Percentiles rank a stretch among this genome's conserved stretches.
Evolutionary conservation across 352 stramenopile genomes (phyloP).

Genomic region (Blastocystis sp.): DNA sequence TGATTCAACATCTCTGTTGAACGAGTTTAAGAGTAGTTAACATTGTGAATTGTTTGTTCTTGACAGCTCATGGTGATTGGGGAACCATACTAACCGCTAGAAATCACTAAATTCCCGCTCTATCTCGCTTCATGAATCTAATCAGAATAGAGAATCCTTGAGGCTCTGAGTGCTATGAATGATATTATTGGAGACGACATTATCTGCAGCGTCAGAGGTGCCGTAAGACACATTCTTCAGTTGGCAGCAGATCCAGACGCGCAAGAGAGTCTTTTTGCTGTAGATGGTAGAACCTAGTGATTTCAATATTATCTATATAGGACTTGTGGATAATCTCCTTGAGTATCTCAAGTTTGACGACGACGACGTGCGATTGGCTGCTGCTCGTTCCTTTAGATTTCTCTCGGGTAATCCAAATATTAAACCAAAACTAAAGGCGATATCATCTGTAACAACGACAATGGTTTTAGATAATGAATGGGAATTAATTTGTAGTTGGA

Average conservation of each 20-base stretch:
- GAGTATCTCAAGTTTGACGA: slow-evolving; percentile 9
- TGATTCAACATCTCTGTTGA: slow-evolving; percentile 10
- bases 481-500: background rate
- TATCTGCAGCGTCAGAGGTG: slow-evolving; percentile 5
- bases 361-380: background rate
- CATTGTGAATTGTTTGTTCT: background rate
- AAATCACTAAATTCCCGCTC: background rate
- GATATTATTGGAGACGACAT: slow-evolving; percentile 32
- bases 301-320: background rate
- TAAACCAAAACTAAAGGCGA: background rate
- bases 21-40: slow-evolving; percentile 8
- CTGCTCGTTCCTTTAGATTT: background rate
- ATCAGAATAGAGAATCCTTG: background rate
- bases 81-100: background rate
- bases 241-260: slow-evolving; percentile 30
- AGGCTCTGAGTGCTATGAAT: background rate
- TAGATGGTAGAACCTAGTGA: background rate
- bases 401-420: slow-evolving; percentile 19
- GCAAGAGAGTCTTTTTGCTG: slow-evolving; percentile 28
- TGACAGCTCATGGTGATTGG: background rate
- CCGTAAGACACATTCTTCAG: slow-evolving; percentile 8
- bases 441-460: background rate
- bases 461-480: background rate
- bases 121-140: background rate
- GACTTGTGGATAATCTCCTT: slow-evolving; percentile 54